A percentile compares a stretch with the other conserved stretches of the same genome.
Evolutionary conservation across 2,329 filamentous ascomycete species (phyloP).

Genomic region (Cercospora sp.): DNA sequence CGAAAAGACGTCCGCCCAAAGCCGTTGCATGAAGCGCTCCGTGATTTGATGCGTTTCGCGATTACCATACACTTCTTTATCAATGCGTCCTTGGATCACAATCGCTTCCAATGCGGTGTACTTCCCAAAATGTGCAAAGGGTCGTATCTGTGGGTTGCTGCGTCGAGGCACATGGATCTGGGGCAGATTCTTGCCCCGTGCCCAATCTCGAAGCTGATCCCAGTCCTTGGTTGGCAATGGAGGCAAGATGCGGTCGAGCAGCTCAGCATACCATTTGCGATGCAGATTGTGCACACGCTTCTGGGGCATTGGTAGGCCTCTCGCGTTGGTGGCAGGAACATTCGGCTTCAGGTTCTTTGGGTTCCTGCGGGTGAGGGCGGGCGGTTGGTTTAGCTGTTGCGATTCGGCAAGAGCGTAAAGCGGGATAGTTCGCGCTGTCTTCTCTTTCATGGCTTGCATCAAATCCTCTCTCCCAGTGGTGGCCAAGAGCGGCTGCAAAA

Average conservation of each 20-base stretch:
- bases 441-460: not conserved
- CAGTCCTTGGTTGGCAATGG: conserved; percentile 50
- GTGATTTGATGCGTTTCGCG: conserved; percentile 42
- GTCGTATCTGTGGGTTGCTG: not conserved
- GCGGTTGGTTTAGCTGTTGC: conserved; percentile 34
- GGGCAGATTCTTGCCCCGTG: conserved; percentile 29
- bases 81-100: conserved; percentile 16
- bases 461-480: conserved; percentile 2
- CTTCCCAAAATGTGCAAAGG: conserved; percentile 11
- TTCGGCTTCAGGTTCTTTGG: conserved; percentile 30
- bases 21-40: conserved; percentile 47
- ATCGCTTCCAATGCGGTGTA: conserved; percentile 29
- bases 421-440: conserved; percentile 35
- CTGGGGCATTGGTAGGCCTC: conserved; percentile 49
- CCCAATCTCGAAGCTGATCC: conserved; percentile 44
- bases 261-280: conserved; percentile 46
- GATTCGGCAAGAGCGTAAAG: conserved; percentile 36
- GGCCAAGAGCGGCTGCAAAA: conserved; percentile 41
- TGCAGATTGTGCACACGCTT: conserved; percentile 47
- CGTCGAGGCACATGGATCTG: conserved; percentile 16
- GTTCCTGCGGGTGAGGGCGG: conserved; percentile 35
- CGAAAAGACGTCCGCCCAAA: conserved; percentile 46
- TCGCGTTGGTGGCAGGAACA: conserved; percentile 49
- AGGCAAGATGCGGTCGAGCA: conserved; percentile 46
- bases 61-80: conserved; percentile 21